phyloP scores from a whole-genome alignment of 495 filamentous ascomycete species.

The Aspergillus sparsus region DNA sequence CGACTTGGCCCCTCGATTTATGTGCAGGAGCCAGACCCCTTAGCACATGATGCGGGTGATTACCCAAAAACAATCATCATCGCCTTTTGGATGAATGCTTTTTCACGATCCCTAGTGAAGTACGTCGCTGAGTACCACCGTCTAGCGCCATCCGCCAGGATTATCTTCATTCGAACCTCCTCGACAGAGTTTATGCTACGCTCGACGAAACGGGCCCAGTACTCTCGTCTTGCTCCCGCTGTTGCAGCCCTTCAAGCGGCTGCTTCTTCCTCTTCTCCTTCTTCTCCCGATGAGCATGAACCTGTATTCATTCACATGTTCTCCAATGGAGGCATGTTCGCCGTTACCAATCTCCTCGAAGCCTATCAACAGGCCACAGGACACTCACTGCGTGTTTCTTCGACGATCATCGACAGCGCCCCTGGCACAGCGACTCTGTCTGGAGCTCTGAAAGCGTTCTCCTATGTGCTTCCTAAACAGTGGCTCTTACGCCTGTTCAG shows the following conservation, averaged over 20 bases:
- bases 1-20: slow-evolving; percentile 41
- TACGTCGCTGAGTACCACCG: slow-evolving; percentile 41
- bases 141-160: slow-evolving; percentile 39
- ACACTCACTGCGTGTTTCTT: slow-evolving; percentile 33
- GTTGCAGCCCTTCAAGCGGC: slow-evolving; percentile 35
- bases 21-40: slow-evolving; percentile 28
- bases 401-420: slow-evolving; percentile 45
- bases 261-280: no score
- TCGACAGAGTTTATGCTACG: slow-evolving; percentile 41
- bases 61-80: slow-evolving; percentile 36
- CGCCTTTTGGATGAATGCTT: slow-evolving; percentile 50
- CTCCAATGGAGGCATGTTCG: slow-evolving; percentile 46
- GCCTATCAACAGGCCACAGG: slow-evolving; percentile 37
- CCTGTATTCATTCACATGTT: slow-evolving; percentile 46
- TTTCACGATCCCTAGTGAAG: slow-evolving; percentile 39
- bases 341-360: slow-evolving; percentile 34
- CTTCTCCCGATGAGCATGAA: slow-evolving; percentile 21
- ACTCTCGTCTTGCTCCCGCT: slow-evolving; percentile 38
- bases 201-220: slow-evolving; percentile 29
- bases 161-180: slow-evolving; percentile 41
- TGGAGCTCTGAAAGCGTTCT: slow-evolving; percentile 36
- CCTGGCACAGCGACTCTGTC: slow-evolving; percentile 38
- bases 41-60: slow-evolving; percentile 9
- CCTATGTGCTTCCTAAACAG: slow-evolving; percentile 37
- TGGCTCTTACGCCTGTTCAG: slow-evolving; percentile 36